Evolutionary conservation across 805 yeast species (phyloP).

Genomic region (Ogataea philodendri): DNA sequence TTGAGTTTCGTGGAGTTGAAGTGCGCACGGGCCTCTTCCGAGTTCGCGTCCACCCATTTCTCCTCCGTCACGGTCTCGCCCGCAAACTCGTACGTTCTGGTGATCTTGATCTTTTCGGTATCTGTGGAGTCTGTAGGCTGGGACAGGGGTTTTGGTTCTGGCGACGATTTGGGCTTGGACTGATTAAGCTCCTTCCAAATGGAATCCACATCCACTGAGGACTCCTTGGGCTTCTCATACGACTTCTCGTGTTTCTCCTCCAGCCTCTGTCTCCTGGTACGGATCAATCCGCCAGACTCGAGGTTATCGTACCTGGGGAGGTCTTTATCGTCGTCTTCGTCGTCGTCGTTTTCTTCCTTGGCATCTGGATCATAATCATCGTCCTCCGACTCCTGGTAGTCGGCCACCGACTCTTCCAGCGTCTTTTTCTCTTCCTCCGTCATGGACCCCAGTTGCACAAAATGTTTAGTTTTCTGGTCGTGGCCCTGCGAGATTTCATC

Average conservation of each 20-base stretch:
- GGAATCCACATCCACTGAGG: constrained; percentile 43
- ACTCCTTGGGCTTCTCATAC: constrained; percentile 26
- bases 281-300: constrained; percentile 59
- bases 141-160: not conserved
- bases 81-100: constrained; percentile 82
- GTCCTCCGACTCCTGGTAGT: constrained; percentile 55
- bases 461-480: constrained; percentile 5
- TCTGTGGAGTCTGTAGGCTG: constrained; percentile 33
- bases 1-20: constrained; percentile 46
- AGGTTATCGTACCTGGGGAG: constrained; percentile 53
- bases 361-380: constrained; percentile 51
- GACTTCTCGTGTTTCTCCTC: constrained; percentile 33
- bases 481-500: constrained; percentile 3
- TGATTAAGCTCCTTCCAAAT: constrained; percentile 55
- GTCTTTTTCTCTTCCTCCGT: constrained; percentile 10
- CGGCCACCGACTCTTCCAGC: constrained; percentile 36
- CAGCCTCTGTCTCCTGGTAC: constrained; percentile 64
- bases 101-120: constrained; percentile 55
- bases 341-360: constrained; percentile 37
- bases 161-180: constrained; percentile 4
- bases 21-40: constrained; percentile 88
- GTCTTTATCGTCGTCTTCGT: constrained; percentile 33
- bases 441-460: constrained; percentile 1
- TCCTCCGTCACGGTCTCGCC: constrained; percentile 78
- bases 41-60: constrained; percentile 68